phyloP scores from a whole-genome alignment of 1,284 basidiomycete genomes.

The Xerocomus cyaneibrunnescens region DNA sequence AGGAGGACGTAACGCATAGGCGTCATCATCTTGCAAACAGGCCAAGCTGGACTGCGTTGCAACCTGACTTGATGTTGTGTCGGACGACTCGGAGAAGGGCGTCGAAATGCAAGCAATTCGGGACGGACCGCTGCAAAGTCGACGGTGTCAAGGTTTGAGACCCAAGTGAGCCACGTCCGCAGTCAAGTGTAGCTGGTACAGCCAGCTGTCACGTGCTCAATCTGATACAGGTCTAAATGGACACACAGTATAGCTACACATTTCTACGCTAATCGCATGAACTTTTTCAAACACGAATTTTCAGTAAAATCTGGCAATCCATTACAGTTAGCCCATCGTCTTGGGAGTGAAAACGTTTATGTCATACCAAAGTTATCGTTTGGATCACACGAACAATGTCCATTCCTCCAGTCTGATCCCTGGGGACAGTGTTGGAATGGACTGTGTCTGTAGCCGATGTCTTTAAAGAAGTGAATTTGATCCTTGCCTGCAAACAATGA shows the following conservation, averaged over 20 bases:
- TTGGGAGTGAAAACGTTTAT: neutral
- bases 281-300: conserved; percentile 46
- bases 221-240: too few species aligned
- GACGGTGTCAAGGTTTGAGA: neutral
- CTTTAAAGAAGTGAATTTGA: conserved; percentile 74
- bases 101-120: neutral
- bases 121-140: neutral
- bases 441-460: conserved; percentile 53
- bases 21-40: conserved; percentile 62
- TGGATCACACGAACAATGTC: conserved; percentile 51
- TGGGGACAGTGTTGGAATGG: conserved; percentile 64
- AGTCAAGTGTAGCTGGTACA: conserved; percentile 8
- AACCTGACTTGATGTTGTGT: neutral
- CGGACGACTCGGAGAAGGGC: neutral
- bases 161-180: neutral
- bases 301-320: conserved; percentile 40
- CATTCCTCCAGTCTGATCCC: conserved; percentile 35
- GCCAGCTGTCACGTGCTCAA: too few species aligned
- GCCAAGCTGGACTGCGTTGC: neutral
- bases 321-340: too few species aligned
- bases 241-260: too few species aligned
- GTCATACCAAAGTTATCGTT: conserved; percentile 45
- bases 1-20: conserved; percentile 73
- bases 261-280: conserved; percentile 32
- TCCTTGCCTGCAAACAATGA: conserved; percentile 67